Base-by-base conservation (phyloP, 1,139 yeast species). In the Hyphopichia buzzinii region DNA sequence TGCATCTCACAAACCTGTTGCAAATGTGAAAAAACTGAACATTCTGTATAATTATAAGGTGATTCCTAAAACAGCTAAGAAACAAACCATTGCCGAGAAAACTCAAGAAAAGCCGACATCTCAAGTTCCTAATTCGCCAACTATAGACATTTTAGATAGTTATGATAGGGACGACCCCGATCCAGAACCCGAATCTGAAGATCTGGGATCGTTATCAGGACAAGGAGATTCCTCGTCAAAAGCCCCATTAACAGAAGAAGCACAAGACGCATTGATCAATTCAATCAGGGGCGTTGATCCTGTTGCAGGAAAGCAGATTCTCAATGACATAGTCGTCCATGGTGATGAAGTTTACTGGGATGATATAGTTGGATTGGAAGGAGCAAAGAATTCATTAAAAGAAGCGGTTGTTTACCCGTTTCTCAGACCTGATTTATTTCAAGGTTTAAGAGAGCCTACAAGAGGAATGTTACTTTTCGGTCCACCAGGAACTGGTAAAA, bases 311-410 rank as follows among this genome's bases (percentile, higher is more conserved):
- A 54, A 62, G 39, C 96, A 88, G 55, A 92, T 92, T 36, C 70
- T 92, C 44, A 85, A 86, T 48, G 97, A 92, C 55, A 88, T 92
- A 47, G 94, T 90, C 5, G 89, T 89, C 7, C 87, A 84, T 42
- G 97, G 97, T 7, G 97, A 92, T 59, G 94, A 89, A 50, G 97
- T 92, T 1, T 87, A 80, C 53, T 92, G 98, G 98, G 94, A 84
- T 31, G 98, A 92, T 56, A 88, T 92, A 46, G 97, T 96, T 1
- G 98, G 98, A 1, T 64, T 92, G 27, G 97, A 89, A 42, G 75
- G 77, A 12, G 97, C 98, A 5, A 92, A 92, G 54, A 81, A 77
- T 46, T 85, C 97, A 0, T 70, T 92, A 39, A 92, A 92, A 55
- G 98, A 92, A 55, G 92, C 98, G 0, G 98, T 92, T 4, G 97